Conservation (phyloP, 228 moss, liverwort and hornwort species). For the Sphagnum magellanicum region DNA sequence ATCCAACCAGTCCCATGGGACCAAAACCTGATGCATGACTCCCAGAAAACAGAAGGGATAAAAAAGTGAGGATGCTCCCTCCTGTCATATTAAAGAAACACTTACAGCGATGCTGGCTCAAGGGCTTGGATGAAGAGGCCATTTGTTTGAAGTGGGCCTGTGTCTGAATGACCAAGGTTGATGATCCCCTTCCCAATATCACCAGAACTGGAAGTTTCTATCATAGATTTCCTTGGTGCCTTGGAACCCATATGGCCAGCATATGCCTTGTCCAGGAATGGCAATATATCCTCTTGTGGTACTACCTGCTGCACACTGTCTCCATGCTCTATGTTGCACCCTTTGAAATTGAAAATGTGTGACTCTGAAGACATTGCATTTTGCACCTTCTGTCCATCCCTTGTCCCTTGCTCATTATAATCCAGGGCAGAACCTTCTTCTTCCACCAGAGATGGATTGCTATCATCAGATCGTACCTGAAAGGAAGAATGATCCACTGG, state of each 20-base stretch:
- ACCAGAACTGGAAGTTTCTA: background rate
- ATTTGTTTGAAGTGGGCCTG: background rate
- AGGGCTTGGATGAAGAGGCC: too few species aligned
- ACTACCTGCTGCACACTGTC: slow-evolving; percentile 9
- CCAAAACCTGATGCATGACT: too few species aligned
- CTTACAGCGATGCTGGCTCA: too few species aligned
- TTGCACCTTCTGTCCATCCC: background rate
- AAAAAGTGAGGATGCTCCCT: too few species aligned
- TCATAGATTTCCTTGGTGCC: background rate
- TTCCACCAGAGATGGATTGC: too few species aligned
- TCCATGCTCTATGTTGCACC: background rate
- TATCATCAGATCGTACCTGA: too few species aligned
- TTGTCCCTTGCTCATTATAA: background rate
- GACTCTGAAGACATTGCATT: background rate
- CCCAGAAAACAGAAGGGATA: too few species aligned
- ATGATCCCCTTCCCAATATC: background rate
- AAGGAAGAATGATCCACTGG: too few species aligned
- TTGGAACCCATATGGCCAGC: background rate
- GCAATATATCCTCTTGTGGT: background rate
- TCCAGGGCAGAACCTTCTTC: too few species aligned
- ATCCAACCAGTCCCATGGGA: too few species aligned
- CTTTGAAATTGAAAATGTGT: background rate
- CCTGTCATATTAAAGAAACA: too few species aligned
- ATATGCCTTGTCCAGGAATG: slow-evolving; percentile 1
- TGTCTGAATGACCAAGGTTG: background rate